Conservation (phyloP, 306 rosid genomes). For the Arachis hypogaea region DNA sequence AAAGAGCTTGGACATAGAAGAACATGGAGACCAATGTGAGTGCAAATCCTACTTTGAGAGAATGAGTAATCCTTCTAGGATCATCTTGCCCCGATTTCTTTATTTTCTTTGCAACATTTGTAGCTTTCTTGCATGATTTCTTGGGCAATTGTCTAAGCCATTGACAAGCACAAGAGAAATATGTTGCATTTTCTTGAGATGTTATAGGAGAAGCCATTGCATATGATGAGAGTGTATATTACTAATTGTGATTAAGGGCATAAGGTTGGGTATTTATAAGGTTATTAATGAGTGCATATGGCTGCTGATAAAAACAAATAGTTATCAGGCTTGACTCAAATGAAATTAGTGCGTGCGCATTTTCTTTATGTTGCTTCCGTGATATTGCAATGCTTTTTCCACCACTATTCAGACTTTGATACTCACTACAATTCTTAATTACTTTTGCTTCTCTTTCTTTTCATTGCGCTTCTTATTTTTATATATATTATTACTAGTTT, state of each 20-base stretch:
- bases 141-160: slow-evolving; percentile 32
- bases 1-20: slow-evolving; percentile 11
- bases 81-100: slow-evolving; percentile 61
- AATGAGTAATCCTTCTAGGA: slow-evolving; percentile 69
- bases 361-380: not conserved
- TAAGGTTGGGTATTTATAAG: not conserved
- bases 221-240: not conserved
- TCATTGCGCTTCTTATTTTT: too few relatives aligned
- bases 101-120: slow-evolving; percentile 31
- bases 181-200: slow-evolving; percentile 19
- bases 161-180: slow-evolving; percentile 8
- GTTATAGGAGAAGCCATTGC: slow-evolving; percentile 32
- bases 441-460: too few relatives aligned
- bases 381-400: not conserved
- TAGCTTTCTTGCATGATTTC: slow-evolving; percentile 36
- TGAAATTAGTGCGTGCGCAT: not conserved
- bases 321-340: not conserved
- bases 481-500: too few relatives aligned
- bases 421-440: not conserved
- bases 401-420: too few relatives aligned
- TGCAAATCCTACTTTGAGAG: slow-evolving; percentile 70
- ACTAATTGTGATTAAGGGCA: not conserved
- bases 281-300: not conserved
- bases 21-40: slow-evolving; percentile 57
- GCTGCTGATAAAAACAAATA: not conserved